Percentiles rank a stretch among this genome's conserved stretches.
phyloP scores from a whole-genome alignment of 176 grass and related monocot species.

The Rhynchospora breviuscula region DNA sequence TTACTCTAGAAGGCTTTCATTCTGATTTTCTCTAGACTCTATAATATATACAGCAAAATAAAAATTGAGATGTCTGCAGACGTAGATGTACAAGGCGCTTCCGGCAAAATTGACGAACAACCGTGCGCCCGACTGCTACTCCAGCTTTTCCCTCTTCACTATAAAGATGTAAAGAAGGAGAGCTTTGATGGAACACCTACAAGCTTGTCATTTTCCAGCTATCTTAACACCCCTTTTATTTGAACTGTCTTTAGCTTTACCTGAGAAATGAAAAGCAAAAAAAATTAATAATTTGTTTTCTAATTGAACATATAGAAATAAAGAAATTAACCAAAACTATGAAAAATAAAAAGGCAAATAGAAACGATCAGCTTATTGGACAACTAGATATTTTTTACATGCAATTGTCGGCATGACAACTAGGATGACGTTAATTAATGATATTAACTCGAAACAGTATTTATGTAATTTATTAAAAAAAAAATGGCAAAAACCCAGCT shows the following conservation, averaged over 20 bases:
- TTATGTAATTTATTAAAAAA: neutral
- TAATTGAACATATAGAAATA: neutral
- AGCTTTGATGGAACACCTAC: neutral
- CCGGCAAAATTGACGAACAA: slow-evolving; percentile 26
- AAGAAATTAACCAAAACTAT: neutral
- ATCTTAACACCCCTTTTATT: slow-evolving; percentile 23
- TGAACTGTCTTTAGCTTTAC: slow-evolving; percentile 60
- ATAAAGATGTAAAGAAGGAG: neutral
- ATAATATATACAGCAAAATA: slow-evolving; percentile 26
- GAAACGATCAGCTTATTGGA: neutral
- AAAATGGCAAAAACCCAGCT: neutral
- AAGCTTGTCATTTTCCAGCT: neutral
- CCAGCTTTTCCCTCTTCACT: neutral
- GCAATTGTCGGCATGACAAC: neutral
- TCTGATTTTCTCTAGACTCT: slow-evolving; percentile 11
- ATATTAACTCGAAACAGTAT: neutral
- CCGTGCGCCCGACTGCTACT: neutral
- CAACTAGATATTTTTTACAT: neutral
- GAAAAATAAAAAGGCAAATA: neutral
- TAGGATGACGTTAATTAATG: neutral
- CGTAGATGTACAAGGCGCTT: slow-evolving; percentile 11
- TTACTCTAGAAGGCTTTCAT: slow-evolving; percentile 1
- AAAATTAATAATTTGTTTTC: neutral
- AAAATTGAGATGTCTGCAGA: neutral
- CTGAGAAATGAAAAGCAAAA: slow-evolving; percentile 21